Base-by-base conservation (phyloP, 345 rosid species). In the Aquilaria sinensis region DNA sequence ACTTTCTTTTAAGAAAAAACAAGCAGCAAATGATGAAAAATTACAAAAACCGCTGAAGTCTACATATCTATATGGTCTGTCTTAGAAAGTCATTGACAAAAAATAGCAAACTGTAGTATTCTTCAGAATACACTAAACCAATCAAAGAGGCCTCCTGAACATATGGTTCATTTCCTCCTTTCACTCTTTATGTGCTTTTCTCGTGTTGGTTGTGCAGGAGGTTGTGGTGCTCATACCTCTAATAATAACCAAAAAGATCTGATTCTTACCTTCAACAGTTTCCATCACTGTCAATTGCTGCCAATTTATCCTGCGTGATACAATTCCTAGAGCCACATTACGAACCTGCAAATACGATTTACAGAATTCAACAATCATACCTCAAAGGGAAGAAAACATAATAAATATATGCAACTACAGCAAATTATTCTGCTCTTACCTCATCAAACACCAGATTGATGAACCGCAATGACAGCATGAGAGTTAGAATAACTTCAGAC, bases 261-360 rank as follows among this genome's bases (percentile, higher is more conserved):
- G 30, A 51, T 53, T 45, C 85, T 80, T 85, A 93, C 97, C 64
- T 61, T 93, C 92, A 65, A 93, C 72, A 13, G 94, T 86, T 84
- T 93, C 98, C 70, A 84, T 75, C 57, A 74, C 64, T 33, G 98
- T 90, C 64, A 93, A 74, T 54, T 79, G 89, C 60, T 78, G 72
- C 98, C 98, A 93, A 73, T 81, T 81, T 75, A 93, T 87, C 76
- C 97, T 83, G 14, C 98, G 86, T 55, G 98, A 88, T 68, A 93
- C 94, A 67, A 93, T 85, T 58, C 97, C 97, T 47, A 93, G 63
- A 3, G 97, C 83, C 58, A 93, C 93, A 74, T 85, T 88, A 47
- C 92, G 79, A 60, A 93, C 94, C 98, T 93, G 73, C 30, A 61
- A 62, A 66, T 54, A 10, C 37, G 50, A 60, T 11, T 41, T 37